Evolutionary conservation across 768 basidiomycete species (phyloP).

Genomic region (Leccinum barrowsii): DNA sequence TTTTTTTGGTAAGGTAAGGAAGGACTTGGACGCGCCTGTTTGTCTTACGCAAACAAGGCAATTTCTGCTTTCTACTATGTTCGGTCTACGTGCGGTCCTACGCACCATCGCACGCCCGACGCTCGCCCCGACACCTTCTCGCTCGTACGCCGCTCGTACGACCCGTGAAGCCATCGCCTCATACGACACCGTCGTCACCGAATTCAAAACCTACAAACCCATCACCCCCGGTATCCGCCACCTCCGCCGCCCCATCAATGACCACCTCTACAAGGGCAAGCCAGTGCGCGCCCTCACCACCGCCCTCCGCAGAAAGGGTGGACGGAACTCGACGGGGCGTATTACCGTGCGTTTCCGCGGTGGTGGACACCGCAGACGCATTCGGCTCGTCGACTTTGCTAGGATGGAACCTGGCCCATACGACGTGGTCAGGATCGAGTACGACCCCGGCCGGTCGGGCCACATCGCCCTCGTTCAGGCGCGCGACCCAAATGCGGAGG

Average conservation of each 20-base stretch:
- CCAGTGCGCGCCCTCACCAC: slow-evolving; percentile 81
- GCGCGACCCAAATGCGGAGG: slow-evolving; percentile 50
- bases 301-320: slow-evolving; percentile 80
- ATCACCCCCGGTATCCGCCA: slow-evolving; percentile 85
- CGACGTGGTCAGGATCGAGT: slow-evolving; percentile 93
- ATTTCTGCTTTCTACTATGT: slow-evolving; percentile 9
- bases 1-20: background rate
- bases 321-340: slow-evolving; percentile 76
- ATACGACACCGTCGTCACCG: slow-evolving; percentile 41
- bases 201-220: slow-evolving; percentile 90
- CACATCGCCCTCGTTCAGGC: slow-evolving; percentile 89
- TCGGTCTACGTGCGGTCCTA: slow-evolving; percentile 18
- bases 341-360: slow-evolving; percentile 89
- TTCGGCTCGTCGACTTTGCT: slow-evolving; percentile 83
- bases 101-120: slow-evolving; percentile 10
- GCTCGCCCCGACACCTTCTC: slow-evolving; percentile 11
- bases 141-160: slow-evolving; percentile 35
- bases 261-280: slow-evolving; percentile 81
- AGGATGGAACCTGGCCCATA: slow-evolving; percentile 76
- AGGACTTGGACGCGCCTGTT: slow-evolving; percentile 32
- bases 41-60: slow-evolving; percentile 28
- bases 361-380: slow-evolving; percentile 85
- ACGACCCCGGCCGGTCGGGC: slow-evolving; percentile 90
- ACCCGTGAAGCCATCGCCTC: slow-evolving; percentile 31
- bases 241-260: slow-evolving; percentile 74